These are phyloP conservation scores for Skeletonema tropicum DNA, from an alignment of 108 stramenopile species.

Conservation along the genomic window DNA sequence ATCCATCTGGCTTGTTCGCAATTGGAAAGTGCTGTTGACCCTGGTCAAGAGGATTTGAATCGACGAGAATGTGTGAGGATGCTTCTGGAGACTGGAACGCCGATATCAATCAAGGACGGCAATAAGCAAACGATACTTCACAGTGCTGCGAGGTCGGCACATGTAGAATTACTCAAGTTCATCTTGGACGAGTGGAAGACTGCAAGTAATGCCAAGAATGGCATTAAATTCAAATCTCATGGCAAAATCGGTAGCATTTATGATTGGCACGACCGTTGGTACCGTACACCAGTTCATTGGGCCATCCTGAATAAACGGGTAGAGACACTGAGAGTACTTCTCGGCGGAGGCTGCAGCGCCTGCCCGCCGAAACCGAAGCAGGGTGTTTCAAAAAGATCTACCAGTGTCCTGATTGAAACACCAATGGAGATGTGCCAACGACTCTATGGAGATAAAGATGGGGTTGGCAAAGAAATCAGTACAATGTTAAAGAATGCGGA, in stretches of 20 bases:
- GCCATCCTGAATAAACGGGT: conserved; percentile 77
- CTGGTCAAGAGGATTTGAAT: conserved; percentile 50
- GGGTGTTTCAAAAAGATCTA: conserved; percentile 40
- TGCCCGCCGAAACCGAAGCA: conserved; percentile 55
- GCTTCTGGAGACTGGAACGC: conserved; percentile 54
- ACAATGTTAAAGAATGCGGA: conserved; percentile 11
- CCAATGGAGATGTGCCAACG: conserved; percentile 77
- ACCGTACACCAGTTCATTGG: conserved; percentile 87
- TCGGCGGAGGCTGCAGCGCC: conserved; percentile 69
- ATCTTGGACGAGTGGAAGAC: conserved; percentile 54
- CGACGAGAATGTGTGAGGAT: conserved; percentile 61
- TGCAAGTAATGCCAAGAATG: conserved; percentile 19
- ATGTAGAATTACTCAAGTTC: conserved; percentile 51
- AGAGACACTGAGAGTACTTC: conserved; percentile 57
- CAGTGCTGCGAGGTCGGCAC: conserved; percentile 75
- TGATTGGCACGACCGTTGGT: conserved; percentile 64
- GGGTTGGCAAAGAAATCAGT: conserved; percentile 22
- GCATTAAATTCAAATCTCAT: conserved; percentile 37
- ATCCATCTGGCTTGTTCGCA: conserved; percentile 76
- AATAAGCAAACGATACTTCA: conserved; percentile 84
- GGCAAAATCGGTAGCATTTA: conserved; percentile 37
- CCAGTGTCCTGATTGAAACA: conserved; percentile 65
- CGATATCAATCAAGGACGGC: conserved; percentile 80
- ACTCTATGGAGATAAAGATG: conserved; percentile 54
- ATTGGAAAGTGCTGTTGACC: conserved; percentile 4